Evolutionary conservation across 768 basidiomycete species (phyloP), one percentile per base, ranked within the genome.

Genomic region (Boletus sp.): DNA sequence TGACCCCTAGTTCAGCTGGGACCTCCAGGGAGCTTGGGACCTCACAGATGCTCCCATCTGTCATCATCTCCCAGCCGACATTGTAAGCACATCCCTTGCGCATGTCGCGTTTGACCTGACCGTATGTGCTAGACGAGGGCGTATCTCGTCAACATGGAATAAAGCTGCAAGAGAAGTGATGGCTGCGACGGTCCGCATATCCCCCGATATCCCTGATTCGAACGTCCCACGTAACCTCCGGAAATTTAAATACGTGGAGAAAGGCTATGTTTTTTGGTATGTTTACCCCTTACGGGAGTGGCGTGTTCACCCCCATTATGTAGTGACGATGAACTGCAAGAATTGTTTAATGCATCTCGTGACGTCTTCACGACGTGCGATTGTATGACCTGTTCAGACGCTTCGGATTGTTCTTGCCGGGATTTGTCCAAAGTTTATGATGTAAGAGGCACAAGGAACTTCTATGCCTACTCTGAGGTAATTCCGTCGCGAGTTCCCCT

Each of bases 201-300:
- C 69, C 15, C 66, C 69, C 32, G 56, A 66, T 17, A 63, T 77
- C n/a, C 67, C 63, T 53, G 68, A 62, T 30, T 71, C 67, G 35
- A 70, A 75, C 11, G 60, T 78, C 4, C 84, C 83, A 0, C 66
- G 59, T 4, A 60, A 81, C n/a, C 63, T 72, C 5, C 56, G 67
- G 0, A 62, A 62, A 15, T 87, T 87, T 49, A 50, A 54, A 51
- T 87, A 85, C 61, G 56, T 83, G 13, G 85, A 87, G 61, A 69
- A 66, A 35, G 71, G 73, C 10, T 87, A 85, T 48, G 50, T 68
- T 13, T 79, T 77, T 80, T 79, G 60, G 44, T 82, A 70, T 19
- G 44, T 49, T 37, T n/a, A 7, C 10, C 25, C 47, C 21, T 52
- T 45, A 6, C 29, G n/a, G 23, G 27, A 35, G 35, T 50, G 59